Percentiles rank a stretch among this genome's conserved stretches.
These are phyloP conservation scores for Voacanga thouarsii DNA, from an alignment of 257 asterid genomes.

Conservation along the genomic window DNA sequence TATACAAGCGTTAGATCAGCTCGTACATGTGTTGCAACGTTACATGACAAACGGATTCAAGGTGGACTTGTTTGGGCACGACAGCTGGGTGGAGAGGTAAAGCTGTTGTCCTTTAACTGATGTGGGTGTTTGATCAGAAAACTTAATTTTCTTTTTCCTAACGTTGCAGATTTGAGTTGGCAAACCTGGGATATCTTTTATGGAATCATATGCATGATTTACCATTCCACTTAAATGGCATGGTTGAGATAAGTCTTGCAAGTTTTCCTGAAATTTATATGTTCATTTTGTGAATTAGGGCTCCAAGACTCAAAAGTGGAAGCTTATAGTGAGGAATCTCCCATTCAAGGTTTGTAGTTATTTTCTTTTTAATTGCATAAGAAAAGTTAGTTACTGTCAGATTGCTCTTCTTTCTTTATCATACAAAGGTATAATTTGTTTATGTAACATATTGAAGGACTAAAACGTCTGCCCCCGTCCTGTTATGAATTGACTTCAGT, in stretches of 20 bases:
- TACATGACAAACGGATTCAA: constrained; percentile 75
- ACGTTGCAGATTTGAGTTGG: neutral
- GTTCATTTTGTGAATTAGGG: constrained; percentile 57
- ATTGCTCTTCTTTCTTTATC: neutral
- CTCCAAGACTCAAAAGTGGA: constrained; percentile 88
- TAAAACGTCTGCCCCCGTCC: neutral
- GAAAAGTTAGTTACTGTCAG: neutral
- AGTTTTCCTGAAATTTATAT: constrained; percentile 13
- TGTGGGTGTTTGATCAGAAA: neutral
- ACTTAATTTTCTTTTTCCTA: neutral
- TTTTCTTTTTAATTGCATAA: neutral
- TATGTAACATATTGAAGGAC: neutral
- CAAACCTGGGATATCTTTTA: neutral
- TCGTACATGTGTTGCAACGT: constrained; percentile 70
- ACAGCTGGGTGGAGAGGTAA: constrained; percentile 99
- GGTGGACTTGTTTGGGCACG: constrained; percentile 92
- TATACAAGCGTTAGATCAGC: constrained; percentile 90
- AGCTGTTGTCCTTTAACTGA: constrained; percentile 11
- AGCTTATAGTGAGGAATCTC: constrained; percentile 86
- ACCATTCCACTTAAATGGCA: neutral
- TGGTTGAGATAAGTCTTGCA: neutral
- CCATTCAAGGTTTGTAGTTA: constrained; percentile 75
- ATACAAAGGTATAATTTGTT: neutral
- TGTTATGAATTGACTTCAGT: neutral
- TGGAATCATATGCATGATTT: neutral